Conservation (phyloP, 441 rosid genomes). For the Viola pubescens region DNA sequence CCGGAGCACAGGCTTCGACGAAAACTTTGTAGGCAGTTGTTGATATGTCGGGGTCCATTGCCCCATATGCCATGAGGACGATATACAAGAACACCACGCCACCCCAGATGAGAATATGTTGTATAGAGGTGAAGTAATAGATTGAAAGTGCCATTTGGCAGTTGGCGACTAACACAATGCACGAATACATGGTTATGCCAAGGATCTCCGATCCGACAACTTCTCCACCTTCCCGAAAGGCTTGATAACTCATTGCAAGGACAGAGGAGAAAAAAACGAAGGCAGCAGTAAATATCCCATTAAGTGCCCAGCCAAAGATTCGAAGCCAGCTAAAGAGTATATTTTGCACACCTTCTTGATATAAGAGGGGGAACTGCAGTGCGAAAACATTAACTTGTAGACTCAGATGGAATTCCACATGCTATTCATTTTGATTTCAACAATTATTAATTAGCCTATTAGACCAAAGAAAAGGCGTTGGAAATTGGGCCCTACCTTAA, state of each 20-base stretch:
- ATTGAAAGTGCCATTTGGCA: constrained; percentile 61
- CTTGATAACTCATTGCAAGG: constrained; percentile 40
- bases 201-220: constrained; percentile 48
- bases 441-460: not conserved
- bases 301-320: constrained; percentile 59
- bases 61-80: constrained; percentile 39
- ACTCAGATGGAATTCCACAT: no score
- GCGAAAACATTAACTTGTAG: not conserved
- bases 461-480: not conserved
- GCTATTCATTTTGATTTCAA: not conserved
- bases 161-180: constrained; percentile 63
- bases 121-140: constrained; percentile 60
- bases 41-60: constrained; percentile 41
- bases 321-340: constrained; percentile 62
- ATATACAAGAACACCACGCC: constrained; percentile 50
- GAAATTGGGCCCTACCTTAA: constrained; percentile 34
- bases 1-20: constrained; percentile 61
- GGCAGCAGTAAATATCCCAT: constrained; percentile 39
- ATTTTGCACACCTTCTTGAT: constrained; percentile 77
- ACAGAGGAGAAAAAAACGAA: constrained; percentile 57
- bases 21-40: constrained; percentile 63
- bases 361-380: constrained; percentile 56
- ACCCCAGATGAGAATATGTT: constrained; percentile 71
- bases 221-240: constrained; percentile 52
- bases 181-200: constrained; percentile 63